These are phyloP conservation scores for Dioszegia aurantiaca DNA, from an alignment of 768 basidiomycete species.

Conservation along the genomic window DNA sequence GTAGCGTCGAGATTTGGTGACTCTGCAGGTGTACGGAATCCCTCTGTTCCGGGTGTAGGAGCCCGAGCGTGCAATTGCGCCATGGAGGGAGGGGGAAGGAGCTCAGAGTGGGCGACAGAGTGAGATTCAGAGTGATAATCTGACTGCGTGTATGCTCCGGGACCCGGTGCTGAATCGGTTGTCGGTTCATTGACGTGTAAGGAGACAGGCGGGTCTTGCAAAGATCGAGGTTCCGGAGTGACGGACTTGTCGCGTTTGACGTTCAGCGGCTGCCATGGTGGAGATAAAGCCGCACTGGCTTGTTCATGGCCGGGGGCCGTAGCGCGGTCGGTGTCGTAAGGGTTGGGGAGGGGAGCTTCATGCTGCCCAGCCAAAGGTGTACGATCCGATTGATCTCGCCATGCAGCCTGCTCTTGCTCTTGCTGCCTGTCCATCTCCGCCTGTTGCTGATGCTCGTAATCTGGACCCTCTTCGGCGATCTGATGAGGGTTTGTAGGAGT, in stretches of 20 bases:
- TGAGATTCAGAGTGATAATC: neutral
- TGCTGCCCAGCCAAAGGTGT: neutral
- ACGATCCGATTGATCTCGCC: slow-evolving; percentile 20
- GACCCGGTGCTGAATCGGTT: neutral
- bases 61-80: neutral
- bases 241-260: slow-evolving; percentile 22
- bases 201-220: slow-evolving; percentile 12
- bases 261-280: slow-evolving; percentile 43
- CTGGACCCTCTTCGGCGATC: slow-evolving; percentile 15
- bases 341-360: neutral
- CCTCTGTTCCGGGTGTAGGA: slow-evolving; percentile 10
- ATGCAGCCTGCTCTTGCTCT: slow-evolving; percentile 7
- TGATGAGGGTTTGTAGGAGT: neutral
- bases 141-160: neutral
- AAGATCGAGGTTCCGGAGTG: slow-evolving; percentile 17
- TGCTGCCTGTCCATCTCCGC: slow-evolving; percentile 11
- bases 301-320: no score
- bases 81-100: slow-evolving; percentile 13
- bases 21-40: slow-evolving; percentile 21
- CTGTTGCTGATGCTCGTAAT: slow-evolving; percentile 46
- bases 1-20: slow-evolving; percentile 3
- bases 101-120: slow-evolving; percentile 3
- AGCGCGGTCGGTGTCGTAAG: neutral
- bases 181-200: neutral
- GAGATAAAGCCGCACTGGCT: neutral